Evolutionary conservation across 129 eudicot genomes (phyloP).

Genomic region (Solidago caesia): DNA sequence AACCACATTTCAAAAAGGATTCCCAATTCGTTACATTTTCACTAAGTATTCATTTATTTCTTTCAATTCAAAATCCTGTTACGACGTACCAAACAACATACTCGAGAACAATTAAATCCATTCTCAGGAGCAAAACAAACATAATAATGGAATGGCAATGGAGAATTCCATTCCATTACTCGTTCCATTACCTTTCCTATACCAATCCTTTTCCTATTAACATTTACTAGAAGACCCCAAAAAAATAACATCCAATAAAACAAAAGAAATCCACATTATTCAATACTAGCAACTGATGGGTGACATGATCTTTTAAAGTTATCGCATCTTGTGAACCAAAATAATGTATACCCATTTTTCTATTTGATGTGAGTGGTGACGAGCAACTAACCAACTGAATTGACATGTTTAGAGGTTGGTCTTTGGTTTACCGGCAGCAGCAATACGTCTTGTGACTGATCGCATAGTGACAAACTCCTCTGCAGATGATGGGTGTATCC

Average conservation of each 20-base stretch:
- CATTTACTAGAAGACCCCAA: not conserved
- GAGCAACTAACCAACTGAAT: constrained; percentile 7
- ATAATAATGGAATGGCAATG: constrained; percentile 8
- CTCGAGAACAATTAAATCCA: not conserved
- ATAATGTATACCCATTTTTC: constrained; percentile 7
- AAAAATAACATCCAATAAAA: constrained; percentile 4
- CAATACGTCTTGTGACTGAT: constrained; percentile 60
- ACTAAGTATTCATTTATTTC: not conserved
- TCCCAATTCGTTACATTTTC: not conserved
- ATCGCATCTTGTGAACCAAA: constrained; percentile 14
- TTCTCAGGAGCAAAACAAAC: constrained; percentile 3
- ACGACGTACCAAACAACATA: not conserved
- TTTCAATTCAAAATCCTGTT: not conserved
- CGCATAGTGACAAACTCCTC: constrained; percentile 98
- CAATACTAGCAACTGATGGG: constrained; percentile 12
- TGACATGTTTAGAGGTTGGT: constrained; percentile 28
- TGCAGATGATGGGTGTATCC: constrained; percentile 96
- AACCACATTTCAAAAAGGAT: not conserved
- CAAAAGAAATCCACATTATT: constrained; percentile 16
- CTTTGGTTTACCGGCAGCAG: constrained; percentile 64
- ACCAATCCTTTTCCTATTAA: constrained; percentile 6
- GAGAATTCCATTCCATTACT: constrained; percentile 1
- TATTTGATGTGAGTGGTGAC: constrained; percentile 6
- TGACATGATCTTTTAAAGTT: constrained; percentile 2
- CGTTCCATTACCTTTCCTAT: constrained; percentile 9